Evolutionary conservation across 2,329 filamentous ascomycete species (phyloP).

Genomic region (Magnaporthiopsis incrustans): DNA sequence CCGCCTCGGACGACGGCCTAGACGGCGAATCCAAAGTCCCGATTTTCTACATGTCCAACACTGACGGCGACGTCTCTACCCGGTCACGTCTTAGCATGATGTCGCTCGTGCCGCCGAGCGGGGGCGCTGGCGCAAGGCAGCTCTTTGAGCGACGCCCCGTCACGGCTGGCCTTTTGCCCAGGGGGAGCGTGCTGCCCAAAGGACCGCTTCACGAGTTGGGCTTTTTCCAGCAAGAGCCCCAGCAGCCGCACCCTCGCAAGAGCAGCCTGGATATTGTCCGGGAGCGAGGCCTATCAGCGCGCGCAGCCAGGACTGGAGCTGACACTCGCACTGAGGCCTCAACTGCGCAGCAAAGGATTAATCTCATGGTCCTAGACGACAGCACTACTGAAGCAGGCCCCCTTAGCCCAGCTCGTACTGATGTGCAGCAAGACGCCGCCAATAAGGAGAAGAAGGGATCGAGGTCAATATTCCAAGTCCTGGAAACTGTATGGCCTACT

Average conservation of each 20-base stretch:
- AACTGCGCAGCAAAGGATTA: neutral
- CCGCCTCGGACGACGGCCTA: neutral
- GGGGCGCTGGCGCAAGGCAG: neutral
- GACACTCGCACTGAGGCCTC: neutral
- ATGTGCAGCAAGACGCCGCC: neutral
- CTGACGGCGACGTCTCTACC: neutral
- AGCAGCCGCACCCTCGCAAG: neutral
- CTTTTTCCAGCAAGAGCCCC: neutral
- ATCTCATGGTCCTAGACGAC: neutral
- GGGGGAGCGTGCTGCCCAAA: neutral
- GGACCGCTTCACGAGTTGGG: neutral
- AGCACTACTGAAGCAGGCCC: no score
- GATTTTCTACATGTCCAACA: neutral
- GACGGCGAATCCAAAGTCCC: neutral
- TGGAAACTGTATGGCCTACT: constrained; percentile 63
- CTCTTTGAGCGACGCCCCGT: neutral
- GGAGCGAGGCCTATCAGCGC: constrained; percentile 1
- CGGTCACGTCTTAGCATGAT: neutral
- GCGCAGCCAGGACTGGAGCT: neutral
- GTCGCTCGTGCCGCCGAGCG: constrained; percentile 2
- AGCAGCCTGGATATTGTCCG: constrained; percentile 2
- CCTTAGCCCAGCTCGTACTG: neutral
- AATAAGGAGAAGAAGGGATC: neutral
- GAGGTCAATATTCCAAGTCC: constrained; percentile 42
- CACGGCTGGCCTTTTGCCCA: neutral